Evolutionary conservation across 345 rosid genomes (phyloP).

Genomic region (Gossypium stocksii): DNA sequence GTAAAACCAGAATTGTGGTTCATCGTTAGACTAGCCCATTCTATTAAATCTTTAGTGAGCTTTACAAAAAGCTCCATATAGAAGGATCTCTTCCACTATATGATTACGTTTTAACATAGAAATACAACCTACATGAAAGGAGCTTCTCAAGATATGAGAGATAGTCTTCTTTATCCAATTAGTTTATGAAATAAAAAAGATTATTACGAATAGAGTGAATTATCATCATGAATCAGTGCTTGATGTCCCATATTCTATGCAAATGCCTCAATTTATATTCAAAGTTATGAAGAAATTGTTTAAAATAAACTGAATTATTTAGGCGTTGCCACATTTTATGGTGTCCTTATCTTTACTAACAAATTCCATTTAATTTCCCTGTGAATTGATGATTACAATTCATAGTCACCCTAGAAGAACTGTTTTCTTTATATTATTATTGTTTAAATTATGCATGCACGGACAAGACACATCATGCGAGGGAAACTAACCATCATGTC

Average conservation of each 20-base stretch:
- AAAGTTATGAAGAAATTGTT: neutral
- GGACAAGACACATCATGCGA: neutral
- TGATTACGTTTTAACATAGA: neutral
- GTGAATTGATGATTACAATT: neutral
- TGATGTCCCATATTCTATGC: neutral
- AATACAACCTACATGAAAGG: neutral
- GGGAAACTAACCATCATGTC: neutral
- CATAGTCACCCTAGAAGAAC: neutral
- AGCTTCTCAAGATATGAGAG: neutral
- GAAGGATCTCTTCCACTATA: constrained; percentile 1
- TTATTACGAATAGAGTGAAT: neutral
- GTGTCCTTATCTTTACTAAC: neutral
- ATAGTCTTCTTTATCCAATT: constrained; percentile 1
- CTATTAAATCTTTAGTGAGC: neutral
- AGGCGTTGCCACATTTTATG: neutral
- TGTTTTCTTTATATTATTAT: neutral
- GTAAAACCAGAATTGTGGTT: neutral
- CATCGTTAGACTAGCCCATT: neutral
- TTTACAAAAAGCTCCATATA: neutral
- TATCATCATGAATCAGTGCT: neutral
- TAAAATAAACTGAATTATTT: neutral
- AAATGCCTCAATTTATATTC: neutral
- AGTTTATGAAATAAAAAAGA: neutral
- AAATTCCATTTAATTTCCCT: neutral
- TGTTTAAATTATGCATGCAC: neutral